Percentiles rank a stretch among this genome's conserved stretches.
Conservation (phyloP, 192 early-diverging fungal species). For the Coemansia brasiliensis region DNA sequence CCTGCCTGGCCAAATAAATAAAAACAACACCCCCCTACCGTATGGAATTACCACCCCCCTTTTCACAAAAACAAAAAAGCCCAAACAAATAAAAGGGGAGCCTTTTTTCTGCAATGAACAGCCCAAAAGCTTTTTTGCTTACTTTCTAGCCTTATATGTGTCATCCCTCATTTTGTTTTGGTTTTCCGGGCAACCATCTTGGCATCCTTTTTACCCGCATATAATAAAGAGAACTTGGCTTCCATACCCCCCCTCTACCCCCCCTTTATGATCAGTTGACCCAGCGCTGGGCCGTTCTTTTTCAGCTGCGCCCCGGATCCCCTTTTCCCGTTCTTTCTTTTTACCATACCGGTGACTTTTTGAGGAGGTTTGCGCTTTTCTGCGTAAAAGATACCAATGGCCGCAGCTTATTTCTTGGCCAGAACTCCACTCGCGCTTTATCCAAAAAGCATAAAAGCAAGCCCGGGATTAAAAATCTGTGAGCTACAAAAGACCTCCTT, state of each 20-base stretch:
- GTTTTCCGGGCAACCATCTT: conserved; percentile 9
- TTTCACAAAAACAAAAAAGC: conserved; percentile 7
- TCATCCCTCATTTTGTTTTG: conserved; percentile 3
- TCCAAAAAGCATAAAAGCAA: too few species aligned
- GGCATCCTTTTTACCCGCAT: conserved; percentile 4
- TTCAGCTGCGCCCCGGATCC: conserved; percentile 8
- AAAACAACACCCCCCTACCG: conserved; percentile 19
- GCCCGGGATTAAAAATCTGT: too few species aligned
- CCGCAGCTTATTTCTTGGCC: too few species aligned
- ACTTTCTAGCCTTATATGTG: conserved; percentile 5
- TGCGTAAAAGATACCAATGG: too few species aligned
- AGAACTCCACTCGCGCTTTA: too few species aligned
- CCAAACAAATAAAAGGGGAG: conserved; percentile 10
- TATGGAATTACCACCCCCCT: not conserved
- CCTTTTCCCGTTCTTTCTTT: not conserved
- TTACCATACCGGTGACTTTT: conserved; percentile 2
- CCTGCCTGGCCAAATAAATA: conserved; percentile 14
- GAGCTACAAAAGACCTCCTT: too few species aligned
- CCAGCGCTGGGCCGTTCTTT: conserved; percentile 7
- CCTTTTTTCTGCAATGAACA: not conserved
- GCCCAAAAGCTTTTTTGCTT: conserved; percentile 3
- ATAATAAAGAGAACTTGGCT: not conserved
- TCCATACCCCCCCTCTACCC: not conserved
- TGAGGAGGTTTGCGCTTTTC: not conserved
- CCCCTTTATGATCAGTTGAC: conserved; percentile 13